Percentiles rank a stretch among this genome's conserved stretches.
phyloP scores from a whole-genome alignment of 352 stramenopile species.

The Pythium aquatile region DNA sequence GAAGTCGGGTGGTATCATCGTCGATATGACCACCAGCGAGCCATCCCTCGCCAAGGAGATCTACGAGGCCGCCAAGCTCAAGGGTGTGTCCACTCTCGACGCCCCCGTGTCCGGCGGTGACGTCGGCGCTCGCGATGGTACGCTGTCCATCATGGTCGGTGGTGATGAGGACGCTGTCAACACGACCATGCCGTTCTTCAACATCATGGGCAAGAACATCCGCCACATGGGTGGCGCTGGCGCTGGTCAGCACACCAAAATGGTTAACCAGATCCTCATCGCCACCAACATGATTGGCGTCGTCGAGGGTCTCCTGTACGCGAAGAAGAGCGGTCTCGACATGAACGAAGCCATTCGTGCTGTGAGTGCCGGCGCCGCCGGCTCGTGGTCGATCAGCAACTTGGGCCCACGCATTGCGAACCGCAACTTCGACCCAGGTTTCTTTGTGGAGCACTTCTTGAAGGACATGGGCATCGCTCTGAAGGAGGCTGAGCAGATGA shows the following conservation, averaged over 20 bases:
- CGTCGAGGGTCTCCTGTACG: slow-evolving; percentile 87
- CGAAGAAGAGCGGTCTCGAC: slow-evolving; percentile 83
- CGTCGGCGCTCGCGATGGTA: slow-evolving; percentile 78
- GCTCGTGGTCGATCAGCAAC: slow-evolving; percentile 90
- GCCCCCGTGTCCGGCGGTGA: slow-evolving; percentile 87
- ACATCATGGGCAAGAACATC: slow-evolving; percentile 89
- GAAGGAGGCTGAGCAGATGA: slow-evolving; percentile 86
- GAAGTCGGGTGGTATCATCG: slow-evolving; percentile 78
- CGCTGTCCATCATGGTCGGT: slow-evolving; percentile 90
- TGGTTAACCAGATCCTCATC: slow-evolving; percentile 92
- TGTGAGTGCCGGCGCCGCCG: slow-evolving; percentile 82
- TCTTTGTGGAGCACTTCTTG: slow-evolving; percentile 91
- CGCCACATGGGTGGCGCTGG: slow-evolving; percentile 85
- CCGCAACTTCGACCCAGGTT: slow-evolving; percentile 86
- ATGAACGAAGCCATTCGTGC: slow-evolving; percentile 86
- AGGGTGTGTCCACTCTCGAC: slow-evolving; percentile 72
- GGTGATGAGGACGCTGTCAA: slow-evolving; percentile 87
- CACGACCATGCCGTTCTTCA: slow-evolving; percentile 81
- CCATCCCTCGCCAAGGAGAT: slow-evolving; percentile 89
- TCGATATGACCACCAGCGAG: slow-evolving; percentile 91
- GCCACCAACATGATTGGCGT: slow-evolving; percentile 89
- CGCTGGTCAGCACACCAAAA: slow-evolving; percentile 89
- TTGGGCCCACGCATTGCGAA: slow-evolving; percentile 90
- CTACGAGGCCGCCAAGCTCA: slow-evolving; percentile 64
- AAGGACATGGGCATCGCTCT: slow-evolving; percentile 91